Conservation (phyloP, 1,139 yeast genomes). For the Zygoascus sp. region DNA sequence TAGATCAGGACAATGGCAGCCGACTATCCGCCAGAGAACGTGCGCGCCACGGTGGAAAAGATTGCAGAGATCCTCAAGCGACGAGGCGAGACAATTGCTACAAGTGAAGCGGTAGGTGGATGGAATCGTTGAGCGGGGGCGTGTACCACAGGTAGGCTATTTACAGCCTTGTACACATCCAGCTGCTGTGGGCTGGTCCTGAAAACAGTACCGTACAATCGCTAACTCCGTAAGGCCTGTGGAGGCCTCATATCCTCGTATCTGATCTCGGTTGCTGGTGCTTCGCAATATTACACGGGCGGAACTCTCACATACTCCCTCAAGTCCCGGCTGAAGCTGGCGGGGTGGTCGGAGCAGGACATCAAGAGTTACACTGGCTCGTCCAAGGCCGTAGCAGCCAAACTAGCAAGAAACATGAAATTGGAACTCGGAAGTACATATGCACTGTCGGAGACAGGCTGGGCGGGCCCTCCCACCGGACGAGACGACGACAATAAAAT, state of each 20-base stretch:
- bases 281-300: conserved; percentile 77
- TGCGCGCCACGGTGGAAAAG: conserved; percentile 46
- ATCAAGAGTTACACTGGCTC: conserved; percentile 76
- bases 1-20: neutral
- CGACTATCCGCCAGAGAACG: conserved; percentile 57
- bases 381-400: conserved; percentile 65
- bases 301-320: conserved; percentile 77
- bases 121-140: neutral
- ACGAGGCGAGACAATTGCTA: conserved; percentile 62
- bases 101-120: conserved; percentile 59
- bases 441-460: conserved; percentile 80
- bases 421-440: conserved; percentile 79
- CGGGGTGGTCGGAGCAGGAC: conserved; percentile 75
- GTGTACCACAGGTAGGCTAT: no score
- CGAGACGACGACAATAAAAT: conserved; percentile 33
- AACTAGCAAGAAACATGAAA: conserved; percentile 71
- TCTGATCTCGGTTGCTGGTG: conserved; percentile 78
- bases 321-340: conserved; percentile 63
- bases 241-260: conserved; percentile 83
- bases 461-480: conserved; percentile 66
- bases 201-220: no score
- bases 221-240: conserved; percentile 51
- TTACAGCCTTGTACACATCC: no score
- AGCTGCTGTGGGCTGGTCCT: no score
- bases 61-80: conserved; percentile 54